These are phyloP conservation scores for Alternaria infectoria DNA, from an alignment of 2,329 filamentous ascomycete genomes.

Conservation along the genomic window DNA sequence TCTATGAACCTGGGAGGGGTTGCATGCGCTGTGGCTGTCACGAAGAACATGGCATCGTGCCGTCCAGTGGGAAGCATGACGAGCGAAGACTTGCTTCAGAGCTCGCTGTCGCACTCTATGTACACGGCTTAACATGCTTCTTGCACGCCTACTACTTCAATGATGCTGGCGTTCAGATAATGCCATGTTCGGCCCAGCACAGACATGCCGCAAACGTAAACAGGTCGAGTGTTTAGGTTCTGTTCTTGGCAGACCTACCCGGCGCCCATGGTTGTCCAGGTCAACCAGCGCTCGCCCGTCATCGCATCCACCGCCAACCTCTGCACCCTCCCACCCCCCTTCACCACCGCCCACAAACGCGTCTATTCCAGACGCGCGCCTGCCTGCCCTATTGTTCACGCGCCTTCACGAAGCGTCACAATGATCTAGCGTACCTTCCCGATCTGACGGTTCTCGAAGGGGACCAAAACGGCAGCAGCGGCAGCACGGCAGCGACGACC, in stretches of 20 bases:
- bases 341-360: slow-evolving; percentile 26
- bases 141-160: background rate
- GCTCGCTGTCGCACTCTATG: background rate
- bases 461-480: slow-evolving; percentile 17
- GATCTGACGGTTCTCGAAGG: slow-evolving; percentile 20
- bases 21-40: slow-evolving; percentile 10
- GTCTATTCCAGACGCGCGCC: slow-evolving; percentile 29
- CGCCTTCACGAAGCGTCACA: slow-evolving; percentile 18
- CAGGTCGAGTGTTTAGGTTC: slow-evolving; percentile 32
- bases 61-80: background rate
- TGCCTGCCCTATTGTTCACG: slow-evolving; percentile 18
- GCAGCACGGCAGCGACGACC: slow-evolving; percentile 33
- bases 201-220: slow-evolving; percentile 23
- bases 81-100: background rate
- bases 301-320: slow-evolving; percentile 38
- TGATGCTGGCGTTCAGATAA: background rate
- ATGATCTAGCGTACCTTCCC: slow-evolving; percentile 32
- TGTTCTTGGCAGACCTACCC: slow-evolving; percentile 27
- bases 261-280: slow-evolving; percentile 20
- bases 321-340: slow-evolving; percentile 28
- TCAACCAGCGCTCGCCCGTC: slow-evolving; percentile 26
- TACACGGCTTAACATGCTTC: background rate
- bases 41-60: background rate
- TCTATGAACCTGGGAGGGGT: background rate
- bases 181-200: background rate